Percentiles rank a stretch among this genome's conserved stretches.
Evolutionary conservation across 108 stramenopile genomes (phyloP).

Genomic region (Discostella stelligeroides): DNA sequence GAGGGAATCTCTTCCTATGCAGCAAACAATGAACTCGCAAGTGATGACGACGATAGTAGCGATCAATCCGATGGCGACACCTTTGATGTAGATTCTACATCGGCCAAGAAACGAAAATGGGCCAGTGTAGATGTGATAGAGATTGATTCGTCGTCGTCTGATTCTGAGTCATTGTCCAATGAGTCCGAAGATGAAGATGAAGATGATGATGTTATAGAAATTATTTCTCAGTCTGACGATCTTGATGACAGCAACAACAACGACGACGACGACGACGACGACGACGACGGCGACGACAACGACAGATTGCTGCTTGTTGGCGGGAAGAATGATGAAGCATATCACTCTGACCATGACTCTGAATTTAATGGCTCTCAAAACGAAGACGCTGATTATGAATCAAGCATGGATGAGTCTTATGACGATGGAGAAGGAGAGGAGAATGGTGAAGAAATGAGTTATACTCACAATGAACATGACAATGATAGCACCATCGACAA

Average conservation of each 20-base stretch:
- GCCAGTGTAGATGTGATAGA: background rate
- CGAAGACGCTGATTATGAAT: too few relatives aligned
- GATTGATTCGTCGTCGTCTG: too few relatives aligned
- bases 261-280: background rate
- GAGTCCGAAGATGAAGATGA: too few relatives aligned
- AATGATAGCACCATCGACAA: background rate
- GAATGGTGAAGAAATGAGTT: background rate
- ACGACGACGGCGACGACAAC: background rate
- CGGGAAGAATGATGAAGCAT: too few relatives aligned
- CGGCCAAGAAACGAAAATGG: background rate
- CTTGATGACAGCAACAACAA: background rate
- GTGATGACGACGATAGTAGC: slow-evolving; percentile 2
- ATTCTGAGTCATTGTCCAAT: too few relatives aligned
- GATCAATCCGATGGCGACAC: background rate
- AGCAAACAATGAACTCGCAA: background rate
- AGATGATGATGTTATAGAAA: background rate
- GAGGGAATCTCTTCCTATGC: background rate
- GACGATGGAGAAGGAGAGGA: background rate
- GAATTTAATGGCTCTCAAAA: too few relatives aligned
- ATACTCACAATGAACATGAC: background rate
- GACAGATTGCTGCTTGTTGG: background rate
- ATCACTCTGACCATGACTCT: too few relatives aligned
- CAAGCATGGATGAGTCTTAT: too few relatives aligned
- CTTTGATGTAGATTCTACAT: background rate
- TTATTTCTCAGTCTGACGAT: background rate